These are phyloP conservation scores for Penicillium aurantiogriseum DNA, from an alignment of 2,329 filamentous ascomycete genomes.

Conservation along the genomic window DNA sequence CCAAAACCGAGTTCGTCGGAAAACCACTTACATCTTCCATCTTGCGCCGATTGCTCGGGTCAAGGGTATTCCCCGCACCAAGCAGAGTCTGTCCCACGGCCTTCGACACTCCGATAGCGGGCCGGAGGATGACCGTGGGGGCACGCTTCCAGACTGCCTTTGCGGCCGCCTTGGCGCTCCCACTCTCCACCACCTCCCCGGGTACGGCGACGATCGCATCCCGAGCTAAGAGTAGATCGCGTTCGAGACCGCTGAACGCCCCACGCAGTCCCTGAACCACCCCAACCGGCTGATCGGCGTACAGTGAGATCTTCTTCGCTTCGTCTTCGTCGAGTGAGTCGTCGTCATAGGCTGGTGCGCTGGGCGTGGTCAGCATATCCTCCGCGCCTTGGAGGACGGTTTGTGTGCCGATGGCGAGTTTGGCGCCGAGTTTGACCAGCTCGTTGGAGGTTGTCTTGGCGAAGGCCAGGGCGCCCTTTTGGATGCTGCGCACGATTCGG, in stretches of 20 bases:
- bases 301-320: conserved; percentile 78
- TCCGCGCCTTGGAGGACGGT: conserved; percentile 89
- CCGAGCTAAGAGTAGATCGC: conserved; percentile 80
- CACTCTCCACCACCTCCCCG: conserved; percentile 83
- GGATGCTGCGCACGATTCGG: conserved; percentile 83
- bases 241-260: conserved; percentile 76
- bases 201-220: conserved; percentile 96
- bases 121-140: conserved; percentile 89
- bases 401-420: conserved; percentile 90
- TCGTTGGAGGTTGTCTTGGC: conserved; percentile 91
- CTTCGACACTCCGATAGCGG: conserved; percentile 85
- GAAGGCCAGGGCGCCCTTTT: conserved; percentile 86
- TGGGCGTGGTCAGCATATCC: conserved; percentile 59
- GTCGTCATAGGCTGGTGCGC: conserved; percentile 56
- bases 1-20: background rate
- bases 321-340: conserved; percentile 60
- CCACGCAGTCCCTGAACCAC: conserved; percentile 82
- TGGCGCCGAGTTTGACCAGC: conserved; percentile 89
- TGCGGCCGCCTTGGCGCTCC: conserved; percentile 75
- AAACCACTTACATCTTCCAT: conserved; percentile 79
- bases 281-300: conserved; percentile 89
- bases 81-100: conserved; percentile 85
- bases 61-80: conserved; percentile 87
- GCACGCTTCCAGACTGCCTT: conserved; percentile 75
- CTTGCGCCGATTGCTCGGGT: conserved; percentile 75